Base-by-base conservation (phyloP, 176 grass and related monocot species). In the Oryza meyeriana region DNA sequence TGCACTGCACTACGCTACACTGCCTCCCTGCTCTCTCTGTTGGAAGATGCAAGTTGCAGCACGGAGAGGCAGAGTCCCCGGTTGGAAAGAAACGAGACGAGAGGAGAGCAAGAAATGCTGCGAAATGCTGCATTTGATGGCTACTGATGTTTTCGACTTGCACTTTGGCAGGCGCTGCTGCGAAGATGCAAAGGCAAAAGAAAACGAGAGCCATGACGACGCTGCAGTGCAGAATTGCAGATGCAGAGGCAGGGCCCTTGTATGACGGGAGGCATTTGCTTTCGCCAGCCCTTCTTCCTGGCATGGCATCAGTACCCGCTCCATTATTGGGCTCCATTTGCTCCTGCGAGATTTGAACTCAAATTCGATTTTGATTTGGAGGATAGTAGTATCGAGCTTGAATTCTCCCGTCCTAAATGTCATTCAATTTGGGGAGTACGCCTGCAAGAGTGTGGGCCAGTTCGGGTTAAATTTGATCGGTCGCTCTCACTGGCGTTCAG, bases 291-390 rank as follows among this genome's bases (percentile, higher is more conserved):
- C n/a, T n/a, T n/a, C n/a, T n/a, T n/a, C n/a, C n/a, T n/a, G n/a
- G n/a, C n/a, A n/a, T n/a, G 66, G 48, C 31, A 28, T 35, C 45
- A 47, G 41, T 66, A 16, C 41, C 70, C 5, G 17, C 81, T 66
- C 58, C 71, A 83, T 83, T 55, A 75, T 83, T 75, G 77, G 26
- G 12, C 72, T 35, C 29, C 39, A 48, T 18, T 25, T 64, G 24
- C 18, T 1, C 20, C 69, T 61, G 59, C 25, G 42, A n/a, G 22
- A 35, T 69, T 29, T 13, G 39, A 48, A 26, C 35, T 55, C 18
- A 3, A 30, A 3, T 8, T 84, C 62, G 38, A 45, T 8, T 84
- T 69, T 34, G 64, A 61, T 76, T 67, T 66, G 1, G 61, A 39
- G 12, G n/a, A 74, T 22, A 11, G 41, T 44, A 44, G 22, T 57